Conservation (phyloP, 768 basidiomycete genomes). For the Gelatoporia subvermispora region DNA sequence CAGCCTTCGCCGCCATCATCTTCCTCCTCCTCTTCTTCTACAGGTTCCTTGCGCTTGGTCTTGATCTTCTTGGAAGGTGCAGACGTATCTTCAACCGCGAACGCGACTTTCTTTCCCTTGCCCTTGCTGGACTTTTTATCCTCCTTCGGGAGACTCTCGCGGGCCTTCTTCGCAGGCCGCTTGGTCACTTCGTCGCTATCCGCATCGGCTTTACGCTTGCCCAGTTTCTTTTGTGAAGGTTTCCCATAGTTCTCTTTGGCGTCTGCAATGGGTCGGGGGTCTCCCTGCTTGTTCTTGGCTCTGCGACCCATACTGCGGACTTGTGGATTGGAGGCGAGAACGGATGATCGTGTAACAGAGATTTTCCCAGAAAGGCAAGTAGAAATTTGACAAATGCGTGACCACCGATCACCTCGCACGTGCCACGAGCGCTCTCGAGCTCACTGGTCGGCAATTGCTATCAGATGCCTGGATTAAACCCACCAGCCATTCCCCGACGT, state of each 20-base stretch:
- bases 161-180: conserved; percentile 20
- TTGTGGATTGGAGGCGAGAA: neutral
- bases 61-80: conserved; percentile 7
- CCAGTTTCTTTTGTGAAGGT: conserved; percentile 50
- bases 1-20: conserved; percentile 40
- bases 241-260: conserved; percentile 22
- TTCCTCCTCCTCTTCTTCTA: conserved; percentile 27
- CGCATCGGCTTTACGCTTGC: conserved; percentile 66
- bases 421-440: no score
- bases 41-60: conserved; percentile 13
- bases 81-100: conserved; percentile 9
- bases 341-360: neutral
- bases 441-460: no score
- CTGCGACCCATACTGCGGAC: conserved; percentile 66
- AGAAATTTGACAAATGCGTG: conserved; percentile 1
- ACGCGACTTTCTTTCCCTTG: conserved; percentile 12
- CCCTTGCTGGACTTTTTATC: conserved; percentile 9
- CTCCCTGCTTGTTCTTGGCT: conserved; percentile 78
- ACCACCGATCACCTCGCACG: no score
- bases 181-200: conserved; percentile 15
- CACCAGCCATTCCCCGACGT: no score
- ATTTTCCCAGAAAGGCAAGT: conserved; percentile 7
- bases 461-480: no score
- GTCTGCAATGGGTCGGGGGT: conserved; percentile 55
- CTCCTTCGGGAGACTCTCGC: conserved; percentile 16